Conservation (phyloP, 1,284 basidiomycete species). For the Marasmius oreades region DNA sequence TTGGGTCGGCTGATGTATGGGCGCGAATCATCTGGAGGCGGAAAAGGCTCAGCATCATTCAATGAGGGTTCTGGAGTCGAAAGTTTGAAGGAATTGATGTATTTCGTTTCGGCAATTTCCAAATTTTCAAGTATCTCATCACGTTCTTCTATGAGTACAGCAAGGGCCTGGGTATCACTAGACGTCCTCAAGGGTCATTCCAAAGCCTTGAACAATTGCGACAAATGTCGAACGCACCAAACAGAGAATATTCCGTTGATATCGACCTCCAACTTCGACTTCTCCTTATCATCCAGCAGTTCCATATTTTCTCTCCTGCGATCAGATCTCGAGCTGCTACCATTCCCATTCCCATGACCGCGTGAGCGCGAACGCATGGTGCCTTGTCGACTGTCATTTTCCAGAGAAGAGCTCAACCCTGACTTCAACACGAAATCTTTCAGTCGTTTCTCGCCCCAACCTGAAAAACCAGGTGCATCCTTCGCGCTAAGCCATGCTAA, state of each 20-base stretch:
- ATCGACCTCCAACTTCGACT: conserved; percentile 53
- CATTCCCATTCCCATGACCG: conserved; percentile 20
- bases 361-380: conserved; percentile 12
- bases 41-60: conserved; percentile 42
- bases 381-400: conserved; percentile 22
- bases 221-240: conserved; percentile 41
- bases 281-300: conserved; percentile 39
- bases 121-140: conserved; percentile 71
- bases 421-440: conserved; percentile 66
- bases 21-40: conserved; percentile 33
- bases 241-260: conserved; percentile 72
- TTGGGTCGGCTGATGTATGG: conserved; percentile 64
- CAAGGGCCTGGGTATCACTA: conserved; percentile 67
- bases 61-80: conserved; percentile 70
- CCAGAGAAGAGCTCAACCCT: conserved; percentile 58
- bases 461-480: conserved; percentile 55
- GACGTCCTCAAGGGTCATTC: neutral
- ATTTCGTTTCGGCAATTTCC: conserved; percentile 74
- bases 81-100: conserved; percentile 72
- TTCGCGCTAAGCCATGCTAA: conserved; percentile 69
- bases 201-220: neutral
- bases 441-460: conserved; percentile 69
- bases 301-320: conserved; percentile 33
- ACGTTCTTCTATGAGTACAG: conserved; percentile 65
- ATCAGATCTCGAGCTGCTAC: conserved; percentile 24